A percentile compares a stretch with the other conserved stretches of the same genome.
Conservation (phyloP, 2,329 filamentous ascomycete genomes). For the Talaromyces islandicus region DNA sequence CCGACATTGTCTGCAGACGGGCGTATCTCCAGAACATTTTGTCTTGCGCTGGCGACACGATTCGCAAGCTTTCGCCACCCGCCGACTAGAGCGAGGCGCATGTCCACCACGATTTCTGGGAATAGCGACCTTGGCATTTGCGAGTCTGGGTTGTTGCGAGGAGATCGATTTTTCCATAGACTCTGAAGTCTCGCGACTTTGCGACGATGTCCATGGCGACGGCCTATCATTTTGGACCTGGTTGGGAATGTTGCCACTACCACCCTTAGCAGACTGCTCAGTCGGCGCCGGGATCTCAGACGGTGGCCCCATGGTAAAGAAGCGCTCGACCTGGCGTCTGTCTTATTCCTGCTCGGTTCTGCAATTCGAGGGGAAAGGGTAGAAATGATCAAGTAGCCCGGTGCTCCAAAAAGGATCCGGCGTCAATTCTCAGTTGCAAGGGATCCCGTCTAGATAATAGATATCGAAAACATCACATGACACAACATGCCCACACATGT, state of each 20-base stretch:
- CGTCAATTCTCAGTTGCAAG: background rate
- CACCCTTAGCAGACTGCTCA: background rate
- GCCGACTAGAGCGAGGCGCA: slow-evolving; percentile 18
- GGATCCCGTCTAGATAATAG: background rate
- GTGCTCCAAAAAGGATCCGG: background rate
- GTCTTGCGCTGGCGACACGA: slow-evolving; percentile 37
- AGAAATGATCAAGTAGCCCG: background rate
- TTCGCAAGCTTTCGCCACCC: slow-evolving; percentile 35
- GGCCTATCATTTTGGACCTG: background rate
- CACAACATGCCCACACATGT: background rate
- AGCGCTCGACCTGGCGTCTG: background rate
- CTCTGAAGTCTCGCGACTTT: slow-evolving; percentile 5
- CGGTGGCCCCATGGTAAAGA: background rate
- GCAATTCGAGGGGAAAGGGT: background rate
- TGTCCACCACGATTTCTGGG: slow-evolving; percentile 17
- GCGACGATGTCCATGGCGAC: slow-evolving; percentile 2
- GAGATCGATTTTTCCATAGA: background rate
- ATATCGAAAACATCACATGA: background rate
- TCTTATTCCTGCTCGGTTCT: background rate
- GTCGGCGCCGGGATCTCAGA: background rate
- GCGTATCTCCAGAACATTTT: slow-evolving; percentile 40
- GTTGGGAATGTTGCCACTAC: background rate
- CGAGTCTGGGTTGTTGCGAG: background rate
- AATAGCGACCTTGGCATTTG: slow-evolving; percentile 26
- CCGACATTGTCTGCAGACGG: slow-evolving; percentile 35